Evolutionary conservation across 169 alveolate genomes (phyloP), one percentile per base, ranked within the genome.

Genomic region (Plasmodium vivax): DNA sequence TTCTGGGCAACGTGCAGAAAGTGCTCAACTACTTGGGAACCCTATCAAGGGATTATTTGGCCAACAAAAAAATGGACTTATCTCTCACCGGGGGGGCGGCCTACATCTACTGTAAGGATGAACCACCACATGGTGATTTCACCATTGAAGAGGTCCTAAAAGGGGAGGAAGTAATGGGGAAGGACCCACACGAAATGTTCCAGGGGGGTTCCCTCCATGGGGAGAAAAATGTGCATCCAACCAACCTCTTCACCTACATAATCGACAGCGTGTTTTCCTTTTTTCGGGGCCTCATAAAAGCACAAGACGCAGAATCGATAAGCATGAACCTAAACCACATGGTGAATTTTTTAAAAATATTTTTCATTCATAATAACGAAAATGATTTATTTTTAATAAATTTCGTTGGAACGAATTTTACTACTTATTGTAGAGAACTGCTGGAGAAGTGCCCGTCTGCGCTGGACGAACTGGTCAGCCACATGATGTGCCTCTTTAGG

Each of bases 271-370:
- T 88, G 14, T 90, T 80, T 41, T 45, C 88, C 8, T 90, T 90
- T 47, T 90, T 90, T 58, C 84, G 74, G 30, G 62, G n/a, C n/a
- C 7, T 90, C 27, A 27, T 68, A 80, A 80, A 79, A 43, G 32
- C 41, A 10, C 36, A 79, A 45, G 91, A 90, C 77, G 27, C 88
- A 41, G 94, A 90, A 90, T 36, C 43, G 1, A 90, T 90, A 80
- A 62, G 84, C n/a, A 80, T 90, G 73, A 62, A 90, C 47, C 36
- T 73, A 14, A 30, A 38, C 23, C 10, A 47, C 14, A 62, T 90
- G 81, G 43, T 90, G 34, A 43, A 90, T 58, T 90, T 90, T 23
- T 43, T 90, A 72, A 79, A 80, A 62, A 36, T 30, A 7, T 90
- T 80, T 27, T 56, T 73, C 51, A 58, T 71, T 6, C 16, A 56